Conservation (phyloP, 164 flowering plant genomes). For the Umbellularia californica region DNA sequence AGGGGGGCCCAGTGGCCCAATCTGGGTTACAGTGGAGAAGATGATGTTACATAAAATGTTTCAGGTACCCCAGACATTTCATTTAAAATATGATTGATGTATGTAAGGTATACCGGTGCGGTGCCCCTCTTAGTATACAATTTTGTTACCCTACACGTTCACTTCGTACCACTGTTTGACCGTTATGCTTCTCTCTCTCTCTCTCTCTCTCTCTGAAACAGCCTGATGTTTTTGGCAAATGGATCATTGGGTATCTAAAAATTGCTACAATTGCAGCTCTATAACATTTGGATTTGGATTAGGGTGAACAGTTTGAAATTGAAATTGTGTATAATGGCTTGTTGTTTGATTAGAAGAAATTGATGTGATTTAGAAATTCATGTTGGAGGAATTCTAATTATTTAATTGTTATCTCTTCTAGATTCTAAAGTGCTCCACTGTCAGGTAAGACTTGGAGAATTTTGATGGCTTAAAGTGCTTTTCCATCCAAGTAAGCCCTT, state of each 20-base stretch:
- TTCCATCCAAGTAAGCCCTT: no score
- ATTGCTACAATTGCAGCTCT: not conserved
- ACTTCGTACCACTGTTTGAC: not conserved
- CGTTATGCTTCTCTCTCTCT: not conserved
- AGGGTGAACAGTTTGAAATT: not conserved
- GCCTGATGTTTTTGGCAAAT: not conserved
- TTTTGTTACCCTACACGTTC: slow-evolving; percentile 5
- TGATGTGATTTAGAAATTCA: not conserved
- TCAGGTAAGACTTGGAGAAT: no score
- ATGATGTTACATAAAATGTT: not conserved
- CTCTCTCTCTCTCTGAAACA: not conserved
- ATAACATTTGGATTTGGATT: not conserved
- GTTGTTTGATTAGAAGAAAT: not conserved
- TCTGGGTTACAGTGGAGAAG: not conserved
- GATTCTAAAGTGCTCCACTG: no score
- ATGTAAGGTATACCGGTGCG: slow-evolving; percentile 3
- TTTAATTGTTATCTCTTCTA: no score
- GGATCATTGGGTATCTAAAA: not conserved
- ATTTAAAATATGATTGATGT: not conserved
- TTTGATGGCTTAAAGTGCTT: no score
- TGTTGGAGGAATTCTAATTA: no score
- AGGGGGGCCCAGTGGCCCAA: not conserved
- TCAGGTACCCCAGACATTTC: not conserved
- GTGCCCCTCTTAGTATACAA: slow-evolving; percentile 4
- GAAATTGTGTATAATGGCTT: not conserved